Conservation (phyloP, 306 rosid species). For the Cucurbita ficifolia region DNA sequence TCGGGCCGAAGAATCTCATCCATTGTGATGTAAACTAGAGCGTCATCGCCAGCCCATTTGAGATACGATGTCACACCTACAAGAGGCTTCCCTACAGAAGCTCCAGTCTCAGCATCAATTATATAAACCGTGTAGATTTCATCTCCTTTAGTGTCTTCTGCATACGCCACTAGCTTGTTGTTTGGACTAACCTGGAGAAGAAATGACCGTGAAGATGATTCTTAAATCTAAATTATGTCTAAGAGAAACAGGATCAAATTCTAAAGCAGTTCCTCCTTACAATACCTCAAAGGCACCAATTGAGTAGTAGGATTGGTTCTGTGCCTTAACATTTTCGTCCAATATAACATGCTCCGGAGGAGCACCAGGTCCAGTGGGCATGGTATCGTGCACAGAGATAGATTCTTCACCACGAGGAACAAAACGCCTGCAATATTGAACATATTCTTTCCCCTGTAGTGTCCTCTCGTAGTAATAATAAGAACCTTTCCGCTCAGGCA, state of each 20-base stretch:
- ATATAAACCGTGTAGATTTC: constrained; percentile 67
- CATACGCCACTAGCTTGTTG: constrained; percentile 67
- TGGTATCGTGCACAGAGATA: constrained; percentile 42
- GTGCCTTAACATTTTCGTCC: constrained; percentile 79
- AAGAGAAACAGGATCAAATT: constrained; percentile 1
- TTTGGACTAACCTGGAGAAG: constrained; percentile 67
- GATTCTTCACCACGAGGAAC: constrained; percentile 28
- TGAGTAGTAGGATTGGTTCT: constrained; percentile 34
- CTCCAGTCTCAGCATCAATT: constrained; percentile 59
- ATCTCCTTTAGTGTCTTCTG: constrained; percentile 86
- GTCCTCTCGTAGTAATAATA: constrained; percentile 63
- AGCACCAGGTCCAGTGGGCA: constrained; percentile 56
- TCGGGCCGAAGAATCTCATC: constrained; percentile 78
- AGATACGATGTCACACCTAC: constrained; percentile 34
- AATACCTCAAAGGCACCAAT: constrained; percentile 44
- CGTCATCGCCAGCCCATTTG: constrained; percentile 61
- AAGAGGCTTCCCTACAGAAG: constrained; percentile 48
- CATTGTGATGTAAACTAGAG: constrained; percentile 68
- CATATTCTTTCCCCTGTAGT: constrained; percentile 60
- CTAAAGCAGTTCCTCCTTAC: neutral
- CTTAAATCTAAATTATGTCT: neutral
- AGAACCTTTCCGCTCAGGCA: constrained; percentile 48
- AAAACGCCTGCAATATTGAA: constrained; percentile 58
- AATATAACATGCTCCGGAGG: constrained; percentile 66
- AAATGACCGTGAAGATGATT: neutral